These are phyloP conservation scores for Ogataea ramenticola DNA, from an alignment of 805 yeast genomes.

Conservation along the genomic window DNA sequence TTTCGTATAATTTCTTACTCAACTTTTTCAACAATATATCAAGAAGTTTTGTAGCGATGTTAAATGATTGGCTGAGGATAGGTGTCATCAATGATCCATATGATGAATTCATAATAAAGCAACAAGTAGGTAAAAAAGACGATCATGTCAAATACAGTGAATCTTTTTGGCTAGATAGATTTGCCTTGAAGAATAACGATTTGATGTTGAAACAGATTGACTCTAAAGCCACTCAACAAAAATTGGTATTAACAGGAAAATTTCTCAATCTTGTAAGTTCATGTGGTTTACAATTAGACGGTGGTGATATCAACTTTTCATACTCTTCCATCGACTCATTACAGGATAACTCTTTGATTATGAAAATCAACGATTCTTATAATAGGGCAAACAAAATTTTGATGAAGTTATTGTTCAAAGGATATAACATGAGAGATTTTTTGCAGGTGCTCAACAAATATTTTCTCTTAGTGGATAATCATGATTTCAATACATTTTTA, in stretches of 20 bases:
- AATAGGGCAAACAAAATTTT: conserved; percentile 58
- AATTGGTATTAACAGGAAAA: conserved; percentile 78
- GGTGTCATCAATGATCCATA: conserved; percentile 76
- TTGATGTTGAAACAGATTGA: conserved; percentile 66
- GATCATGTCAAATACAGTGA: conserved; percentile 29
- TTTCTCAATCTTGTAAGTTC: conserved; percentile 64
- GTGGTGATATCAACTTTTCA: not conserved
- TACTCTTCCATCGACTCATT: conserved; percentile 11
- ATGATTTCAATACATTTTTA: conserved; percentile 45
- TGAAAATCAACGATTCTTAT: conserved; percentile 56
- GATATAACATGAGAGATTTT: conserved; percentile 46
- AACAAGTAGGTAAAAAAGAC: conserved; percentile 10
- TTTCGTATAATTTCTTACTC: conserved; percentile 44
- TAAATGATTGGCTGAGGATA: conserved; percentile 70
- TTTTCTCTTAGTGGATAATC: conserved; percentile 50
- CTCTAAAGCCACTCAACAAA: conserved; percentile 44
- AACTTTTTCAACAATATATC: conserved; percentile 53
- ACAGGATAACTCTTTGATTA: conserved; percentile 33
- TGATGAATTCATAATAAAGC: conserved; percentile 73
- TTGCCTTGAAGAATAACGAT: conserved; percentile 60
- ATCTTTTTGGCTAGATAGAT: conserved; percentile 69
- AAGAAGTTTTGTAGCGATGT: conserved; percentile 52
- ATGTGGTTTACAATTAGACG: conserved; percentile 38
- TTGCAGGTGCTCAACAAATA: conserved; percentile 45
- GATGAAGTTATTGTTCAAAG: conserved; percentile 48